Evolutionary conservation across 192 early-diverging fungal species (phyloP).

Genomic region (Coemansia sp.): DNA sequence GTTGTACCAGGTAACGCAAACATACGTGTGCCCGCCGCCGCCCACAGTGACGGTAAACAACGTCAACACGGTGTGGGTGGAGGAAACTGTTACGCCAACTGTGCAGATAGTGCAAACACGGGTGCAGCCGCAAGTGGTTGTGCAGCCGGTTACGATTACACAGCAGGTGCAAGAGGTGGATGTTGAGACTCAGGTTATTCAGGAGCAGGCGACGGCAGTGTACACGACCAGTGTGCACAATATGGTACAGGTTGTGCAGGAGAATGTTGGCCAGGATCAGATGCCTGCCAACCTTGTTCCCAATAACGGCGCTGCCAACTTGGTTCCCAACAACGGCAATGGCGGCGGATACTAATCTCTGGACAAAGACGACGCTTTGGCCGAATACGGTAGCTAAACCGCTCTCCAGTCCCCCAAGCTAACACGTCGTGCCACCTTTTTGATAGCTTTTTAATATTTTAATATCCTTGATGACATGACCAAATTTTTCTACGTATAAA

Average conservation of each 20-base stretch:
- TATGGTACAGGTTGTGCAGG: slow-evolving; percentile 51
- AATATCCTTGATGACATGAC: neutral
- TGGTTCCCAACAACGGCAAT: slow-evolving; percentile 7
- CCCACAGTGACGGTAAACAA: slow-evolving; percentile 41
- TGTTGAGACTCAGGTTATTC: slow-evolving; percentile 39
- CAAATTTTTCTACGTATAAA: neutral
- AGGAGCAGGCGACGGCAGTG: slow-evolving; percentile 39
- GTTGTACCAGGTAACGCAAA: slow-evolving; percentile 52
- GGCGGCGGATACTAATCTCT: neutral
- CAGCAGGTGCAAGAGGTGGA: slow-evolving; percentile 47
- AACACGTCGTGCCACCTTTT: neutral
- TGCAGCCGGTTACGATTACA: slow-evolving; percentile 49
- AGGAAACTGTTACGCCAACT: slow-evolving; percentile 47
- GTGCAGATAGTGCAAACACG: slow-evolving; percentile 48
- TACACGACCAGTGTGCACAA: slow-evolving; percentile 43
- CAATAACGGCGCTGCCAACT: slow-evolving; percentile 6
- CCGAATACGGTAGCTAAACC: neutral
- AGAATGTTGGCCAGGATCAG: slow-evolving; percentile 42
- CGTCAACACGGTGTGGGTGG: slow-evolving; percentile 47
- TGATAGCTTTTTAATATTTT: neutral
- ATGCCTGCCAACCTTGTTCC: slow-evolving; percentile 9
- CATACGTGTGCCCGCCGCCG: slow-evolving; percentile 43
- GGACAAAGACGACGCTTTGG: neutral
- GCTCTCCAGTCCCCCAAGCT: neutral
- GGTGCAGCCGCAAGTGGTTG: slow-evolving; percentile 46